phyloP scores from a whole-genome alignment of 2,329 filamentous ascomycete species.

The Botrytis paeoniae region DNA sequence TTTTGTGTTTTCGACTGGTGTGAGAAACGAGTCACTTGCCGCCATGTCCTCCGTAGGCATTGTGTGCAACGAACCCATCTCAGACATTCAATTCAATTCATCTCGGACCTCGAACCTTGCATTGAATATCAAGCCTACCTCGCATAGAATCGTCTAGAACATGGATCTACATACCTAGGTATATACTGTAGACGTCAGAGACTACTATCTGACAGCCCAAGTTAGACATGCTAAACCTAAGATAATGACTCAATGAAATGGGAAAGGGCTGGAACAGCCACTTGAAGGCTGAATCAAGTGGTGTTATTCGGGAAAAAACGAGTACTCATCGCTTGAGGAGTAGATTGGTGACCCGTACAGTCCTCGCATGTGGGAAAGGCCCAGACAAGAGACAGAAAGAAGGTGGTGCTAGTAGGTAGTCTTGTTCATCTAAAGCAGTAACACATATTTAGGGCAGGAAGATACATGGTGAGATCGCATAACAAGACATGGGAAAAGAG shows the following conservation, averaged over 20 bases:
- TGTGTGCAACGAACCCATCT: neutral
- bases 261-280: neutral
- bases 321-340: accelerated
- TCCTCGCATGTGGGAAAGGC: neutral
- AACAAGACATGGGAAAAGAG: neutral
- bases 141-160: neutral
- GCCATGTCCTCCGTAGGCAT: neutral
- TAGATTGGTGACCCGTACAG: neutral
- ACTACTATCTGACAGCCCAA: neutral
- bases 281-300: neutral
- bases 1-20: neutral
- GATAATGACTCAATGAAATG: neutral
- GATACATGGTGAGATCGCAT: neutral
- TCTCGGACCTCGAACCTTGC: neutral
- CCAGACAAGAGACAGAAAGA: neutral
- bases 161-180: neutral
- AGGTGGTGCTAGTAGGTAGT: neutral
- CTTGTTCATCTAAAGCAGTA: neutral
- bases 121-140: neutral
- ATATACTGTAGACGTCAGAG: neutral
- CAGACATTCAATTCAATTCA: neutral
- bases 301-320: neutral
- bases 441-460: neutral
- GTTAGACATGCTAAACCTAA: neutral
- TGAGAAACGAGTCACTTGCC: neutral